Base-by-base conservation (phyloP, 352 stramenopile genomes). In the Chrysophaeum taylorii region DNA sequence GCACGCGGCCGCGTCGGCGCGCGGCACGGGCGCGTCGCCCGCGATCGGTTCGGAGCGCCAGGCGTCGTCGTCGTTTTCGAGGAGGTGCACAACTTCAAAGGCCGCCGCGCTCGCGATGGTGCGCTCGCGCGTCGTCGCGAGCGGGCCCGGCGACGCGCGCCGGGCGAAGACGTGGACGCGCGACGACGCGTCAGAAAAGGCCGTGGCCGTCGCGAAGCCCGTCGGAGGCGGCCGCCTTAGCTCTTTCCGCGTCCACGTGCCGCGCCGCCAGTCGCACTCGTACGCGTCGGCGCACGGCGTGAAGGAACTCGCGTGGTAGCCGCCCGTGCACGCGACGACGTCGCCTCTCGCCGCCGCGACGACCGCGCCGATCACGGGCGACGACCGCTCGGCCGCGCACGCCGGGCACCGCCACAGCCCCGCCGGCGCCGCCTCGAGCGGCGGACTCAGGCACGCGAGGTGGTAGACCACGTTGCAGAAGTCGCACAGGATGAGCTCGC, bases 391-490 rank as follows among this genome's bases (percentile, higher is more conserved):
- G 18, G 48, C 5, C 18, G 25, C 48, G 48, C 48, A 60, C 48
- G n/a, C 48, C 18, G 48, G 48, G 48, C 48, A 60, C 18, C 48
- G 48, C 48, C 48, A 60, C 5, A 33, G 18, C 7, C 25, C 48
- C 18, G 7, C 48, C 5, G 48, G 18, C 18, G 48, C 48, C 18
- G 5, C 48, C 48, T n/a, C 48, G 18, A 33, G 7, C 7, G 5
- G 18, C n/a, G n/a, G n/a, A n/a, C n/a, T n/a, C 48, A 60, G 33
- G 33, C 48, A 60, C 21, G 9, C 18, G 18, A 31, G 18, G 48
- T 60, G 48, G 18, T 9, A 60, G 18, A 60, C 48, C 18, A 60
- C 18, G 48, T 60, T 60, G 48, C 48, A 60, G 48, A 33, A 60
- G 48, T n/a, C 48, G 48, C 48, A 60, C 18, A 5, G 7, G 18